Evolutionary conservation across 2,329 filamentous ascomycete genomes (phyloP), one percentile per base, ranked within the genome.

Genomic region (Hymenoscyphus scutula): DNA sequence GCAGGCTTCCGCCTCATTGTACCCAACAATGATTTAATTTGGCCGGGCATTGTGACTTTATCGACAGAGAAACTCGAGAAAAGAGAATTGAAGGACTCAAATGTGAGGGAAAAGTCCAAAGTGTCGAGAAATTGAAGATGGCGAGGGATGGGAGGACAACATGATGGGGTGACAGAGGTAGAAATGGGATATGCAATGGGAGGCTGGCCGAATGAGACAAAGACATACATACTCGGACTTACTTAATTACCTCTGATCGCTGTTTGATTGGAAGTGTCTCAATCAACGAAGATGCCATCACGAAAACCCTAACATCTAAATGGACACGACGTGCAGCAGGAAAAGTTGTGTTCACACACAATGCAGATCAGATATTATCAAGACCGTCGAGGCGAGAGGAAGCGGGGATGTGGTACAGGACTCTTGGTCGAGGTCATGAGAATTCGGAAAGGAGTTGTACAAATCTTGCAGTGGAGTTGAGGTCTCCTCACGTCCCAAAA

Each of bases 1-100:
- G 77, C 72, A 29, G 81, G 79, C 71, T 80, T 81, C 63, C 75
- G 75, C 65, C 75, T 77, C 64, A 83, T 80, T 27, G 74, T 75
- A 30, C 77, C 77, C 53, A 82, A 68, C 23, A 82, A 68, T 8
- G 75, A 74, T 62, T 76, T 78, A 41, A 81, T 64, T 69, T 77
- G 76, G 57, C 53, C 37, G 30, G 68, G 65, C 71, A 73, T 73
- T 59, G 48, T 69, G 62, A 48, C 8, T 60, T 54, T 32, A n/a
- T n/a, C 17, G 11, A 23, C 11, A 10, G 41, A 48, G 6, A 19
- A 48, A 23, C 8, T 48, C 41, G 38, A n/a, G 17, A 23, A 48
- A n/a, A 48, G 41, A 48, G 8, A 48, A 48, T 48, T 48, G 41
- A 41, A 13, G 32, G 32, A 34, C 32, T 34, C 32, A 34, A 34